Conservation (phyloP, 1,284 basidiomycete species). For the Heterobasidion annosum region DNA sequence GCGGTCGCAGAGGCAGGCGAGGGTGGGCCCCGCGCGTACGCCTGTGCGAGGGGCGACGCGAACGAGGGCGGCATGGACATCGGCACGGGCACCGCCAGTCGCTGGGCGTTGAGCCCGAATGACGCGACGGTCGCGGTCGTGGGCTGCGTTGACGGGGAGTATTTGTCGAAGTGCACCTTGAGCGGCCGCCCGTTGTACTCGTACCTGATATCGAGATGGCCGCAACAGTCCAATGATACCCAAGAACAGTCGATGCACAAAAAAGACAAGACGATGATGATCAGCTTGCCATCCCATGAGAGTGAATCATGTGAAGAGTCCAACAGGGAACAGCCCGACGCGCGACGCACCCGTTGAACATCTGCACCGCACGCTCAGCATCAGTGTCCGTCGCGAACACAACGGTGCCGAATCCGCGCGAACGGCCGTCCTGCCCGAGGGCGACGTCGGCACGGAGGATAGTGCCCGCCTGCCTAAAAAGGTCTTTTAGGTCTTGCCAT, state of each 20-base stretch:
- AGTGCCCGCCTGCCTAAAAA: conserved; percentile 91
- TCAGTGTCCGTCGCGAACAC: conserved; percentile 88
- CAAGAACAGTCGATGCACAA: background rate
- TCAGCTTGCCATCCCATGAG: background rate
- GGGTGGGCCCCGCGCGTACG: too few relatives aligned
- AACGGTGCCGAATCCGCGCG: conserved; percentile 89
- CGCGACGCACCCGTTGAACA: conserved; percentile 74
- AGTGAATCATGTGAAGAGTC: too few relatives aligned
- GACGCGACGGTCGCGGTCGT: conserved; percentile 16
- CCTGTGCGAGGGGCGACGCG: background rate
- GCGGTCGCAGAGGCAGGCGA: too few relatives aligned
- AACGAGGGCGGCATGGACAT: background rate
- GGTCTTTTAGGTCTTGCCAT: conserved; percentile 98
- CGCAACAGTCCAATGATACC: background rate
- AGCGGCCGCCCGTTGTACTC: conserved; percentile 80
- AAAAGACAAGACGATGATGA: background rate
- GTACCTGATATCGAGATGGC: conserved; percentile 36
- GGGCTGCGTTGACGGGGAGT: conserved; percentile 33
- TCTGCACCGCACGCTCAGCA: conserved; percentile 81
- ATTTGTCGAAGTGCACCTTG: conserved; percentile 85
- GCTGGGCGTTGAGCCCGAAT: conserved; percentile 2
- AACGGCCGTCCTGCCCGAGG: conserved; percentile 86
- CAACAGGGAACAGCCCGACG: too few relatives aligned
- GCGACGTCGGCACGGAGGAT: conserved; percentile 93
- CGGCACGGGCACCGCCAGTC: background rate